Percentiles rank a stretch among this genome's conserved stretches.
Evolutionary conservation across 805 yeast species (phyloP).

Genomic region (Pichia phayaonensis): DNA sequence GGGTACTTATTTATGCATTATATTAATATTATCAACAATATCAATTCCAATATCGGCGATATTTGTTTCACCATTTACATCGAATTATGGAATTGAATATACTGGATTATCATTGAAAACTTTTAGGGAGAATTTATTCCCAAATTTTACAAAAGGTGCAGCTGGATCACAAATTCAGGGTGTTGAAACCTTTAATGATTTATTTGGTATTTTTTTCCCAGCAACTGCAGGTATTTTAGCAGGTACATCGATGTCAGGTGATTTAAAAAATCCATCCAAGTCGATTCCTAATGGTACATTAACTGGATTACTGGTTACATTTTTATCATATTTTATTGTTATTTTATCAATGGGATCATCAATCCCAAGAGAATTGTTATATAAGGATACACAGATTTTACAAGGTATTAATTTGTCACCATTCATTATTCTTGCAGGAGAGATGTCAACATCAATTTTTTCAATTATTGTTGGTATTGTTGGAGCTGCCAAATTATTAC

Average conservation of each 20-base stretch:
- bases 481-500: conserved; percentile 87
- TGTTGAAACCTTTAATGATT: conserved; percentile 70
- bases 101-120: conserved; percentile 72
- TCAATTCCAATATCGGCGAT: conserved; percentile 78
- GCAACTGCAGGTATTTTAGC: conserved; percentile 98
- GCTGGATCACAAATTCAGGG: conserved; percentile 69
- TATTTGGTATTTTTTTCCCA: conserved; percentile 95
- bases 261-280: conserved; percentile 72
- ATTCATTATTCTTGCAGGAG: conserved; percentile 73
- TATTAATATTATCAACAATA: conserved; percentile 62
- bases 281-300: conserved; percentile 93
- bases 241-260: conserved; percentile 99
- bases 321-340: conserved; percentile 68
- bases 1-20: conserved; percentile 63
- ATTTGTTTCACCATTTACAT: conserved; percentile 54
- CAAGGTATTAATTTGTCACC: conserved; percentile 73
- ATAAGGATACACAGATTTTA: conserved; percentile 74
- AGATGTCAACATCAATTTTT: conserved; percentile 81
- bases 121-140: conserved; percentile 57
- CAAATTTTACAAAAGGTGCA: conserved; percentile 81
- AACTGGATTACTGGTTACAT: conserved; percentile 73
- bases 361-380: conserved; percentile 70
- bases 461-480: conserved; percentile 93
- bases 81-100: conserved; percentile 44
- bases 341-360: conserved; percentile 73